Conservation (phyloP, 805 yeast species). For the Barnettozyma wickerhamii region DNA sequence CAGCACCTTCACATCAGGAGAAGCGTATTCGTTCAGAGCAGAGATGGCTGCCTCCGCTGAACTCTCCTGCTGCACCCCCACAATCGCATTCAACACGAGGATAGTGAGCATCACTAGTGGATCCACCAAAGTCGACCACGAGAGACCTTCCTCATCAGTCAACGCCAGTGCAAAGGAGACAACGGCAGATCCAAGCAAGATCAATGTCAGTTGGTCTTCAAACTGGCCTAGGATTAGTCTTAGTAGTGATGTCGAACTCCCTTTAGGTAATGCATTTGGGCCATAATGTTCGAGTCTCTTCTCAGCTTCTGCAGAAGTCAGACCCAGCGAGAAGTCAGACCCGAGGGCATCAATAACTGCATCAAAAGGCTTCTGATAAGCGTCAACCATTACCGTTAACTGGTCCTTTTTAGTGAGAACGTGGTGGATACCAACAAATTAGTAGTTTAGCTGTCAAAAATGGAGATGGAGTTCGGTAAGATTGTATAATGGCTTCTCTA, state of each 20-base stretch:
- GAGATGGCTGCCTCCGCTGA: constrained; percentile 50
- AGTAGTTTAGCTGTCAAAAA: too few relatives aligned
- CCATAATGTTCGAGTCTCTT: constrained; percentile 19
- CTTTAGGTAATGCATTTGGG: constrained; percentile 31
- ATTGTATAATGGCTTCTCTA: too few relatives aligned
- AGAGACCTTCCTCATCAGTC: constrained; percentile 25
- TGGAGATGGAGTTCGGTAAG: too few relatives aligned
- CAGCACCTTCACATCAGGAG: constrained; percentile 42
- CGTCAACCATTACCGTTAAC: constrained; percentile 9
- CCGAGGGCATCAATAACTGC: constrained; percentile 14
- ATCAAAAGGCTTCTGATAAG: constrained; percentile 9
- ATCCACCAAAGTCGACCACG: constrained; percentile 31
- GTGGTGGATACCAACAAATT: too few relatives aligned
- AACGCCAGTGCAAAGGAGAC: constrained; percentile 31
- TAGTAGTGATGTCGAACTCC: constrained; percentile 32
- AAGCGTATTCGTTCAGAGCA: constrained; percentile 41
- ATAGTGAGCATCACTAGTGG: constrained; percentile 42
- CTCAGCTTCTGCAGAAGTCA: constrained; percentile 13
- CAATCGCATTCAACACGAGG: constrained; percentile 40
- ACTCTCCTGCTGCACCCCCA: constrained; percentile 47
- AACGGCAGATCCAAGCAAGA: constrained; percentile 30
- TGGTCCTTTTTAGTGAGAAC: too few relatives aligned
- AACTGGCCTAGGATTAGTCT: constrained; percentile 33
- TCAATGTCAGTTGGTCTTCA: constrained; percentile 32
- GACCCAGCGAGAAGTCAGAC: constrained; percentile 14